A percentile compares a stretch with the other conserved stretches of the same genome.
These are phyloP conservation scores for Aspergillus ellipticus DNA, from an alignment of 495 filamentous ascomycete genomes.

Conservation along the genomic window DNA sequence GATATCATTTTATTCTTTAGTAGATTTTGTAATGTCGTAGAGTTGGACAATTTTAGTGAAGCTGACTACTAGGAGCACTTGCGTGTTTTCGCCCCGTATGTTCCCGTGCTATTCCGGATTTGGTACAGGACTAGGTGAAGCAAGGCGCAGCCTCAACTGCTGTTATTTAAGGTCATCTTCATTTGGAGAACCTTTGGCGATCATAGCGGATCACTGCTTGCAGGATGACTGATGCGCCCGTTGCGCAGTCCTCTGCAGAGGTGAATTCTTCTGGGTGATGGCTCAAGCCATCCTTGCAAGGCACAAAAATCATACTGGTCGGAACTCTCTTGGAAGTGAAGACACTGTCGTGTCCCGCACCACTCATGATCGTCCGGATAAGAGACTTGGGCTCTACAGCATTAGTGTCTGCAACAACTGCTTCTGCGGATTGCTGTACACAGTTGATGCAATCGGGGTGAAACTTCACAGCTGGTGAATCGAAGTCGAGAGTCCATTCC, in stretches of 20 bases:
- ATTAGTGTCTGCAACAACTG: conserved; percentile 46
- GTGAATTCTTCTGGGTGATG: conserved; percentile 64
- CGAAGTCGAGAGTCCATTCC: conserved; percentile 57
- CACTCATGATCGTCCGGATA: conserved; percentile 49
- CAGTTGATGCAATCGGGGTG: conserved; percentile 65
- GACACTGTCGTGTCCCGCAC: conserved; percentile 62
- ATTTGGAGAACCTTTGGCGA: conserved; percentile 34
- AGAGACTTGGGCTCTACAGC: conserved; percentile 38
- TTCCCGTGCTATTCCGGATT: not conserved
- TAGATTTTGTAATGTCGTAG: not conserved
- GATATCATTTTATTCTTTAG: conserved; percentile 14
- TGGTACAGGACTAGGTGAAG: not conserved
- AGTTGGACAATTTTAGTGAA: not conserved
- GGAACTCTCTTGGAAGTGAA: conserved; percentile 58
- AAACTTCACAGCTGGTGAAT: conserved; percentile 65
- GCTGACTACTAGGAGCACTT: no score
- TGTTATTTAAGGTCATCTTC: not conserved
- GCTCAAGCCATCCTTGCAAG: conserved; percentile 60
- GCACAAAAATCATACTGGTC: conserved; percentile 66
- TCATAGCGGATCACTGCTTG: conserved; percentile 61
- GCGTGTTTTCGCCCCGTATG: not conserved
- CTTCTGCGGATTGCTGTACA: conserved; percentile 58
- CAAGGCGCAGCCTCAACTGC: not conserved
- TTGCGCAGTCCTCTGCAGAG: conserved; percentile 58
- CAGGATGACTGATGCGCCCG: conserved; percentile 59